phyloP scores from a whole-genome alignment of 495 filamentous ascomycete species.

The Xylaria scruposa region DNA sequence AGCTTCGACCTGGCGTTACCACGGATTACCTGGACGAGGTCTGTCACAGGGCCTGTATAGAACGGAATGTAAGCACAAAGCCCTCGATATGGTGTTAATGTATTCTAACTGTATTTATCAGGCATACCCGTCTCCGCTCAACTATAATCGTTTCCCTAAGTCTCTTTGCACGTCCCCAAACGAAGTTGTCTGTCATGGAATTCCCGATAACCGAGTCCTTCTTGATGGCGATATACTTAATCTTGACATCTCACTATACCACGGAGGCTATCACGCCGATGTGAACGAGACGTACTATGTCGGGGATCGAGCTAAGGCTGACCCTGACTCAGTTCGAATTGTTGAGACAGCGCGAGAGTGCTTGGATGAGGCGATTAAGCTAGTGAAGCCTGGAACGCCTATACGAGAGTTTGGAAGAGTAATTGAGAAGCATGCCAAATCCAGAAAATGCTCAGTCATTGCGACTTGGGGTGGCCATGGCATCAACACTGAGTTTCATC shows the following conservation, averaged over 20 bases:
- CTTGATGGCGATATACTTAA: conserved; percentile 86
- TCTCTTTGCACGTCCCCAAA: conserved; percentile 94
- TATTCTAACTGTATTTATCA: conserved; percentile 45
- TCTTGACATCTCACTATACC: conserved; percentile 84
- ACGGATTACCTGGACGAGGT: conserved; percentile 94
- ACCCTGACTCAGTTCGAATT: conserved; percentile 76
- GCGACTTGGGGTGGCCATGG: conserved; percentile 85
- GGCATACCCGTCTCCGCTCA: conserved; percentile 93
- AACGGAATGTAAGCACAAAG: conserved; percentile 69
- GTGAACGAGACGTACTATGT: conserved; percentile 93
- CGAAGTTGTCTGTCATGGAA: conserved; percentile 93
- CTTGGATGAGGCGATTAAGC: conserved; percentile 74
- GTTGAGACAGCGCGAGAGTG: conserved; percentile 81
- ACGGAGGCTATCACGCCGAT: conserved; percentile 86
- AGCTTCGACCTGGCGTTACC: conserved; percentile 80
- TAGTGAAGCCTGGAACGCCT: conserved; percentile 82
- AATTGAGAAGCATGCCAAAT: conserved; percentile 85
- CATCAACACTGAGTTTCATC: conserved; percentile 83
- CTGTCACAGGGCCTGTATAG: conserved; percentile 91
- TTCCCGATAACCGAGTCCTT: conserved; percentile 76
- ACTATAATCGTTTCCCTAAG: conserved; percentile 95
- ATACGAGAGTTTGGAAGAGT: conserved; percentile 81
- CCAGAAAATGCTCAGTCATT: conserved; percentile 73
- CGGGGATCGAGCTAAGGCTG: conserved; percentile 70
- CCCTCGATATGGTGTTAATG: background rate